A percentile compares a stretch with the other conserved stretches of the same genome.
phyloP scores from a whole-genome alignment of 345 rosid genomes.

The Pistacia integerrima region DNA sequence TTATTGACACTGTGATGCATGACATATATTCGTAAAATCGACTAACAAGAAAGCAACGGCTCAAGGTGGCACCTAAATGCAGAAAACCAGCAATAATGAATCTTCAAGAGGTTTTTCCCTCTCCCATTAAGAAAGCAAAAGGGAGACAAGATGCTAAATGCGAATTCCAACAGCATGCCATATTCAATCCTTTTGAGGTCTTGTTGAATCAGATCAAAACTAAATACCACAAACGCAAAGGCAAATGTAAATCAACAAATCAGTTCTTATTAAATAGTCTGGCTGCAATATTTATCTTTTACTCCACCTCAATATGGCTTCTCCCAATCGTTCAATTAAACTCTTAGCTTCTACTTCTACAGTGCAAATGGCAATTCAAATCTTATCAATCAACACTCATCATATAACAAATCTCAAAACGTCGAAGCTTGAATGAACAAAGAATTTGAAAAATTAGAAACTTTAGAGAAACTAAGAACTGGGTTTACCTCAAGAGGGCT shows the following conservation, averaged over 20 bases:
- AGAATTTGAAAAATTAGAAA: neutral
- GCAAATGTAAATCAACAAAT: neutral
- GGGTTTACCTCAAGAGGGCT: constrained; percentile 73
- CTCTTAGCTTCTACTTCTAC: neutral
- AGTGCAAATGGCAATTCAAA: neutral
- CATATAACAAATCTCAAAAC: neutral
- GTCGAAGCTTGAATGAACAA: neutral
- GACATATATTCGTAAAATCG: neutral
- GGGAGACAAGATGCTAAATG: neutral
- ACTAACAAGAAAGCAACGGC: neutral
- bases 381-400: neutral
- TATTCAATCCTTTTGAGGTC: neutral
- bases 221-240: neutral
- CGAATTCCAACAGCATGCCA: neutral
- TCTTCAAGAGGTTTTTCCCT: neutral
- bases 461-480: neutral
- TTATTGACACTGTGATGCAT: neutral
- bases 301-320: neutral
- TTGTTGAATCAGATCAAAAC: too few relatives aligned
- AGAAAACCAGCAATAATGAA: neutral
- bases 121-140: neutral
- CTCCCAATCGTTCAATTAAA: neutral
- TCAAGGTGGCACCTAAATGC: constrained; percentile 7
- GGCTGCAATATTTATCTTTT: neutral
- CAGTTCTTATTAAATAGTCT: neutral